These are phyloP conservation scores for Histomonas meleagridis DNA, from an alignment of 208 protist species.

Conservation along the genomic window DNA sequence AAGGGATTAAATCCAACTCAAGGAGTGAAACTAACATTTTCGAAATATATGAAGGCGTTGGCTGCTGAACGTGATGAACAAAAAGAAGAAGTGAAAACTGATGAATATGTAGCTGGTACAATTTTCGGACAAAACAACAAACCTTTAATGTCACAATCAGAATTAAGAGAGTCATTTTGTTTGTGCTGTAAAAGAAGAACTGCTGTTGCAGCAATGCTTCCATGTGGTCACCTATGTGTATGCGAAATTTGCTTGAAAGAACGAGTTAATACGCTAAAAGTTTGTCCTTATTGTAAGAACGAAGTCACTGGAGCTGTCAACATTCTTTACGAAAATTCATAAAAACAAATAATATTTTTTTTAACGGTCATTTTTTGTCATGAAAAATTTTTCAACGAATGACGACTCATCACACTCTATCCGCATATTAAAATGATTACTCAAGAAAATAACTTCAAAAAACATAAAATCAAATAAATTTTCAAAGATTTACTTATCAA, in stretches of 20 bases:
- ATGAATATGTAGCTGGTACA: not conserved
- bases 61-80: not conserved
- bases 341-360: not conserved
- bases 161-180: not conserved
- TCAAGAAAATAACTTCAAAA: too few species aligned
- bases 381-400: too few species aligned
- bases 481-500: too few species aligned
- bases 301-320: not conserved
- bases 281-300: conserved; percentile 10
- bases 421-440: too few species aligned
- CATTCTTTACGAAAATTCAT: not conserved
- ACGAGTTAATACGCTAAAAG: not conserved
- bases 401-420: too few species aligned
- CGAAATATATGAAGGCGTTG: not conserved
- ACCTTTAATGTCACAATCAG: not conserved
- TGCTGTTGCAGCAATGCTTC: not conserved
- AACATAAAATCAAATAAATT: too few species aligned
- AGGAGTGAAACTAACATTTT: not conserved
- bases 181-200: not conserved
- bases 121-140: not conserved
- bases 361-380: too few species aligned
- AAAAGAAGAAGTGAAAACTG: not conserved
- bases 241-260: conserved; percentile 19
- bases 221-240: not conserved
- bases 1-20: conserved; percentile 33